Percentiles rank a stretch among this genome's conserved stretches.
phyloP scores from a whole-genome alignment of 208 protist genomes.

The Leishmania mexicana region DNA sequence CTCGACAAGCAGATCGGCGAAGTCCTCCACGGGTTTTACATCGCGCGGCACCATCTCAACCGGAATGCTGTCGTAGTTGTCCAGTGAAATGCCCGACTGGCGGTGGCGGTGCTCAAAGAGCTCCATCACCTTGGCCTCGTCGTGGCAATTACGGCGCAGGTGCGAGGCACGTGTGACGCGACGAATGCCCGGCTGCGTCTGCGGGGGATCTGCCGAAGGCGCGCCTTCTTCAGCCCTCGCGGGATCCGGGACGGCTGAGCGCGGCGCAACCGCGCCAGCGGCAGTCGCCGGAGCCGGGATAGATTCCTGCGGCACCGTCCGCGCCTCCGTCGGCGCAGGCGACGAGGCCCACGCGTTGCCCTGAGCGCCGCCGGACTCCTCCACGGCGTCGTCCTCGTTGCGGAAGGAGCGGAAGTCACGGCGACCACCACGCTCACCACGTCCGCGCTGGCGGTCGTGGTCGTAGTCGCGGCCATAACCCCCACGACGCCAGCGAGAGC shows the following conservation, averaged over 20 bases:
- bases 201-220: neutral
- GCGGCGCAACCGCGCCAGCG: neutral
- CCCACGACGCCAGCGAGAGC: conserved; percentile 13
- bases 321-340: conserved; percentile 2
- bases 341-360: conserved; percentile 30
- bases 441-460: conserved; percentile 20
- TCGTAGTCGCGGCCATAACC: conserved; percentile 25
- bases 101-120: conserved; percentile 79
- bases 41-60: conserved; percentile 86
- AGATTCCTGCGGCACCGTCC: conserved; percentile 8
- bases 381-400: conserved; percentile 22
- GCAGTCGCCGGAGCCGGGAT: conserved; percentile 2
- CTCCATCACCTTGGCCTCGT: conserved; percentile 71
- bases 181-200: conserved; percentile 20
- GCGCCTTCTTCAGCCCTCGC: neutral
- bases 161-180: conserved; percentile 67
- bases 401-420: conserved; percentile 27
- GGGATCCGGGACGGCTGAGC: neutral
- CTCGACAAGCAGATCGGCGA: conserved; percentile 88
- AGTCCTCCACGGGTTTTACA: conserved; percentile 71
- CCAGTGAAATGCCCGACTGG: conserved; percentile 78
- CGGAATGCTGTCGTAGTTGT: conserved; percentile 86
- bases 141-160: conserved; percentile 72
- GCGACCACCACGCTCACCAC: conserved; percentile 16
- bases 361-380: neutral